Conservation (phyloP, 106 monocot species). For the Apostasia ramifera region DNA sequence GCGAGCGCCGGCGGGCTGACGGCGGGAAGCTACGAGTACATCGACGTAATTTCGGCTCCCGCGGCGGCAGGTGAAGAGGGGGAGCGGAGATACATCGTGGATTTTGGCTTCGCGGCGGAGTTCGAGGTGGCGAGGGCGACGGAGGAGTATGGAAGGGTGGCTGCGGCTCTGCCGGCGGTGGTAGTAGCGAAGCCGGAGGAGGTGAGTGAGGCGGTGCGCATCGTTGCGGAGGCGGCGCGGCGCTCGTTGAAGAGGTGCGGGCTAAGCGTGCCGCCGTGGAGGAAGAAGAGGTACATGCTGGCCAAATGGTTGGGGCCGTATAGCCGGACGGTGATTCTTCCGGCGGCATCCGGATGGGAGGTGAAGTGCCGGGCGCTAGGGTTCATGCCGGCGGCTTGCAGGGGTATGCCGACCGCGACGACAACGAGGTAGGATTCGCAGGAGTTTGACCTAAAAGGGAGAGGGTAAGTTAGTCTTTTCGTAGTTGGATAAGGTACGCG, state of each 20-base stretch:
- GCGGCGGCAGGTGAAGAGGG: not conserved
- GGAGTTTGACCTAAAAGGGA: too few relatives aligned
- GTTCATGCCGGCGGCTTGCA: not conserved
- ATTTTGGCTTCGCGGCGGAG: slow-evolving; percentile 42
- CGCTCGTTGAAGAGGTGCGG: slow-evolving; percentile 25
- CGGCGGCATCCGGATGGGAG: not conserved
- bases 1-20: slow-evolving; percentile 12
- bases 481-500: too few relatives aligned
- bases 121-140: slow-evolving; percentile 57
- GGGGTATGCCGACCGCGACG: too few relatives aligned
- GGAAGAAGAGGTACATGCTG: slow-evolving; percentile 54
- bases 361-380: slow-evolving; percentile 8
- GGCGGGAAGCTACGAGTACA: slow-evolving; percentile 51
- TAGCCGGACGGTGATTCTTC: slow-evolving; percentile 34
- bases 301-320: slow-evolving; percentile 82
- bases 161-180: slow-evolving; percentile 23
- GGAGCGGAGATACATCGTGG: slow-evolving; percentile 38
- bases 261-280: slow-evolving; percentile 77
- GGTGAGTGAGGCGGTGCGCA: slow-evolving; percentile 26
- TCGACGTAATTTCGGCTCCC: slow-evolving; percentile 24
- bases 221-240: slow-evolving; percentile 28
- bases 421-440: too few relatives aligned
- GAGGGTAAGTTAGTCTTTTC: too few relatives aligned
- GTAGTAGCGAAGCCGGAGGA: slow-evolving; percentile 27
- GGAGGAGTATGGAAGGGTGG: slow-evolving; percentile 30